phyloP scores from a whole-genome alignment of 257 asterid species.

The Ligustrum vulgare region DNA sequence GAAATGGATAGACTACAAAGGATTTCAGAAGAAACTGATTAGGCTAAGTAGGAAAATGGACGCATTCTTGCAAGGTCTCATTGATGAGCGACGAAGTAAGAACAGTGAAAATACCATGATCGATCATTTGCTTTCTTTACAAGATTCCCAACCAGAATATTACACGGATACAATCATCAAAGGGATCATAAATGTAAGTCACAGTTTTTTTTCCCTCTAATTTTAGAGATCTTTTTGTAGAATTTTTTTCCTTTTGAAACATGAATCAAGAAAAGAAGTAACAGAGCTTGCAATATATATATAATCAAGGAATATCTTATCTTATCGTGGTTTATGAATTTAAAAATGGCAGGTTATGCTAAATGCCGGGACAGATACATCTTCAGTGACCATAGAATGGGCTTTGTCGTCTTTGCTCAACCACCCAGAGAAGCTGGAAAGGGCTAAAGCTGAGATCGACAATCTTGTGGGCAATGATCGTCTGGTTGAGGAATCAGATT shows the following conservation, averaged over 20 bases:
- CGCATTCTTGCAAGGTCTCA: constrained; percentile 24
- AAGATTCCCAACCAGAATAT: constrained; percentile 27
- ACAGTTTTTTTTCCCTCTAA: background rate
- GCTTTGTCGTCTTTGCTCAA: constrained; percentile 27
- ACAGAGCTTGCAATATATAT: no score
- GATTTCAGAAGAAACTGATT: constrained; percentile 17
- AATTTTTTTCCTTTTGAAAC: background rate
- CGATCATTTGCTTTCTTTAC: constrained; percentile 32
- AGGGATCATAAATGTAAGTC: constrained; percentile 31
- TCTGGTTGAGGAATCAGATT: constrained; percentile 24
- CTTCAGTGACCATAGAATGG: constrained; percentile 33
- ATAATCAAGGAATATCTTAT: background rate
- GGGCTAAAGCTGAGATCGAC: constrained; percentile 25
- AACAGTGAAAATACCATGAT: constrained; percentile 26
- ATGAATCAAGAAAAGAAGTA: background rate
- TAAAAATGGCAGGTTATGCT: constrained; percentile 15
- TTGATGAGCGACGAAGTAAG: constrained; percentile 25
- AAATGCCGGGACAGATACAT: constrained; percentile 27
- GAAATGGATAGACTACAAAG: constrained; percentile 37
- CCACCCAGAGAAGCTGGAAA: constrained; percentile 6
- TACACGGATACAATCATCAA: constrained; percentile 32
- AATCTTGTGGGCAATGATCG: constrained; percentile 12
- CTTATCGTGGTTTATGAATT: background rate
- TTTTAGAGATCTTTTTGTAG: no score
- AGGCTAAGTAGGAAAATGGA: constrained; percentile 20